Conservation (phyloP, 768 basidiomycete species). For the Lentinula lateritia region DNA sequence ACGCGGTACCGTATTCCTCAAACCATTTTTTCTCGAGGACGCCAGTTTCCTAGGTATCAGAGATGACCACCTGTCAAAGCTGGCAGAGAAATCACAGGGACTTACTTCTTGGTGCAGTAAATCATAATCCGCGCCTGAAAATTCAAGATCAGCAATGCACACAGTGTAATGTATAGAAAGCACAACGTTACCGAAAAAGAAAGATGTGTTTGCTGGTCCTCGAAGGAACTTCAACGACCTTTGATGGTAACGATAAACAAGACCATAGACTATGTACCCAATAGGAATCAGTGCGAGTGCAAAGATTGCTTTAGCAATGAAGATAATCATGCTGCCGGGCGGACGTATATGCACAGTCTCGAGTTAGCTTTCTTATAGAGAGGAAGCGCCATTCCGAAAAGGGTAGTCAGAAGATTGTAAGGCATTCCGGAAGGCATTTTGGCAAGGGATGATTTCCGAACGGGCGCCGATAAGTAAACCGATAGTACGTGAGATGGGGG, state of each 20-base stretch:
- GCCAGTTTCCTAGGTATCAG: neutral
- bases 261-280: neutral
- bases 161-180: too few species aligned
- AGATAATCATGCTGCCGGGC: neutral
- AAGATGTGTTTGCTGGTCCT: neutral
- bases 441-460: neutral
- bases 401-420: too few species aligned
- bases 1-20: conserved; percentile 1
- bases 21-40: neutral
- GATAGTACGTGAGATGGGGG: neutral
- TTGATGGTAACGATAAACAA: neutral
- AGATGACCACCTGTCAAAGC: neutral
- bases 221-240: neutral
- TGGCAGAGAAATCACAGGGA: neutral
- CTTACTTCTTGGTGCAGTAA: neutral
- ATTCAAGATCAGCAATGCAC: neutral
- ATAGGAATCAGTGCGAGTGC: neutral
- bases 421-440: neutral
- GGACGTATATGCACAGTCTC: neutral
- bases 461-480: neutral
- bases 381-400: neutral
- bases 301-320: neutral
- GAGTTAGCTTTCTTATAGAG: neutral
- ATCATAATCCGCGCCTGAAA: neutral
- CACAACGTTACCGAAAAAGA: neutral